A percentile compares a stretch with the other conserved stretches of the same genome.
Evolutionary conservation across 805 yeast species (phyloP).

Genomic region (Babjeviella inositovora): DNA sequence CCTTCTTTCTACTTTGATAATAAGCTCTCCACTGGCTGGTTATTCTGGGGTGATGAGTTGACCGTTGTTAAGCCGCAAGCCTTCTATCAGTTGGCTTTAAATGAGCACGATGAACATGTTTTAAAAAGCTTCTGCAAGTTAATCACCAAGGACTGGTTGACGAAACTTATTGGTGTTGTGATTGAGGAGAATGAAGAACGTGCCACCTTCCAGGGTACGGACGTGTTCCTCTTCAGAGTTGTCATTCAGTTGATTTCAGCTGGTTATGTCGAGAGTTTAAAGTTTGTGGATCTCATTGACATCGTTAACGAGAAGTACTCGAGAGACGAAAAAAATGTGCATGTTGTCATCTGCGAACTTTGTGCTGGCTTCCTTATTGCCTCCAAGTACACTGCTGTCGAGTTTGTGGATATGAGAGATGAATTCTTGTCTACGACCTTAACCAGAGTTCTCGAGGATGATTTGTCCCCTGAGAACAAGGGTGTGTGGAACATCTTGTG

Average conservation of each 20-base stretch:
- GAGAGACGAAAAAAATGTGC: conserved; percentile 57
- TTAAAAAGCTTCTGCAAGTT: conserved; percentile 23
- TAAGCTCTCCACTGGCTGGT: conserved; percentile 44
- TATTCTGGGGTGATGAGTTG: conserved; percentile 55
- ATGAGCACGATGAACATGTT: conserved; percentile 20
- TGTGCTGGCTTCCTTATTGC: conserved; percentile 45
- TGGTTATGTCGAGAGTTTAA: conserved; percentile 21
- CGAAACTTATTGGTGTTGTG: conserved; percentile 28
- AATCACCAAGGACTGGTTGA: conserved; percentile 45
- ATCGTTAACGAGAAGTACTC: conserved; percentile 34
- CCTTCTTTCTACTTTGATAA: conserved; percentile 45
- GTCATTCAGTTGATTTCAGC: conserved; percentile 31
- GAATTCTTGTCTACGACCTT: conserved; percentile 26
- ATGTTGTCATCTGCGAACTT: conserved; percentile 61
- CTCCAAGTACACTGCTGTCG: conserved; percentile 20
- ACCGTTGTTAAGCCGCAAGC: conserved; percentile 22
- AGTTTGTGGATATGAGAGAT: conserved; percentile 21
- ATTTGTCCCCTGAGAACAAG: conserved; percentile 57
- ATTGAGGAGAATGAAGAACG: conserved; percentile 54
- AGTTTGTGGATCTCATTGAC: conserved; percentile 33
- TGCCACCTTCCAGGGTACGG: conserved; percentile 48
- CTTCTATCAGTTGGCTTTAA: conserved; percentile 12
- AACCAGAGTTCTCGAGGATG: conserved; percentile 27
- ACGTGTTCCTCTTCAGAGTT: conserved; percentile 39
- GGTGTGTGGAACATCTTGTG: conserved; percentile 63